These are phyloP conservation scores for Cladosporium sp. DNA, from an alignment of 2,329 filamentous ascomycete genomes.

Conservation along the genomic window DNA sequence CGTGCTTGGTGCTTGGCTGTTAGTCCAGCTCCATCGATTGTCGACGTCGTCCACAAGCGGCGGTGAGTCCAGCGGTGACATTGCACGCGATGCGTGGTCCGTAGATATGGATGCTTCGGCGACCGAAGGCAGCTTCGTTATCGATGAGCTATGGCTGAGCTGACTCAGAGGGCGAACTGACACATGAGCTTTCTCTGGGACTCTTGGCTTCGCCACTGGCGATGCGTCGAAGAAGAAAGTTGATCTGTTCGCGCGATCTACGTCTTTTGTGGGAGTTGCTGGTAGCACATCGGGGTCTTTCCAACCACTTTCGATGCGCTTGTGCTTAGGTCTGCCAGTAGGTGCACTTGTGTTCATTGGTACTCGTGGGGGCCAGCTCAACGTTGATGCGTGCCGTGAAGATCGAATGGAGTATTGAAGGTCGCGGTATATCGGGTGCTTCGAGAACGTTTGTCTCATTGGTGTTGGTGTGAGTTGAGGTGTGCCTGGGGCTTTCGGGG, in stretches of 20 bases:
- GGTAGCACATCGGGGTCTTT: slow-evolving; percentile 2
- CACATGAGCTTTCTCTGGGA: slow-evolving; percentile 5
- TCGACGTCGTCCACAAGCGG: background rate
- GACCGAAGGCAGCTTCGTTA: background rate
- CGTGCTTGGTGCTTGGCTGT: slow-evolving; percentile 32
- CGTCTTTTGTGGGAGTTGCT: background rate
- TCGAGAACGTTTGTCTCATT: slow-evolving; percentile 12
- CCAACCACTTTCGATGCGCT: slow-evolving; percentile 11
- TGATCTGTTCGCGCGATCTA: background rate
- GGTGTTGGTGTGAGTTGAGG: slow-evolving; percentile 22
- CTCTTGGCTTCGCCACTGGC: background rate
- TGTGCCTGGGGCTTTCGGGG: slow-evolving; percentile 20
- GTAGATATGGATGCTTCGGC: background rate
- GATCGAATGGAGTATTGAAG: slow-evolving; percentile 28
- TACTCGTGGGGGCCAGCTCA: background rate
- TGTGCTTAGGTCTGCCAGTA: background rate
- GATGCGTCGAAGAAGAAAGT: slow-evolving; percentile 15
- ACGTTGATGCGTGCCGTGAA: slow-evolving; percentile 23
- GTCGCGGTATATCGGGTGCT: slow-evolving; percentile 30
- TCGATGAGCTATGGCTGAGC: slow-evolving; percentile 5
- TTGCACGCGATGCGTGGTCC: background rate
- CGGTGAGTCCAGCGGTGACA: slow-evolving; percentile 1
- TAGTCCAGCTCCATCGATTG: slow-evolving; percentile 33
- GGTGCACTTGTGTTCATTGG: background rate
- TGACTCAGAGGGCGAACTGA: slow-evolving; percentile 3